These are phyloP conservation scores for Chiua virens DNA, from an alignment of 768 basidiomycete species.

Conservation along the genomic window DNA sequence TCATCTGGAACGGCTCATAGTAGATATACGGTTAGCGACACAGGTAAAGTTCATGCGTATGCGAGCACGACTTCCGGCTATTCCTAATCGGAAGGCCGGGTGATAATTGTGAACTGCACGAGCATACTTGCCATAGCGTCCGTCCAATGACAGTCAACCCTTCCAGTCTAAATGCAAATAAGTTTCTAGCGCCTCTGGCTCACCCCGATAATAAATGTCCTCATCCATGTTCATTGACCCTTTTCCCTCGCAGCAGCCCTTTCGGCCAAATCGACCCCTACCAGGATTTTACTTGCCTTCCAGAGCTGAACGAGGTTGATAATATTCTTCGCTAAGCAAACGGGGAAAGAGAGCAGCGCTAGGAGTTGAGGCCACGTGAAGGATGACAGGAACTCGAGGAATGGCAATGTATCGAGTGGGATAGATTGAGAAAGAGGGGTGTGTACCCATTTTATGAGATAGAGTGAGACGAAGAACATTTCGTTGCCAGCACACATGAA, in stretches of 20 bases:
- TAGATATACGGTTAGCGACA: conserved; percentile 4
- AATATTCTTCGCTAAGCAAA: conserved; percentile 82
- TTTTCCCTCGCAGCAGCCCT: conserved; percentile 60
- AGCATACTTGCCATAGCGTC: conserved; percentile 7
- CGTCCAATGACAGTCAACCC: conserved; percentile 6
- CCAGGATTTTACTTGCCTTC: conserved; percentile 95
- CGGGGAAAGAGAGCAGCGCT: conserved; percentile 59
- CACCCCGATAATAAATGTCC: not conserved
- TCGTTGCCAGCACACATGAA: conserved; percentile 94
- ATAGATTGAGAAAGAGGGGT: conserved; percentile 55
- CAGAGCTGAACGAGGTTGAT: conserved; percentile 96
- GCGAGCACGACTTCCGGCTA: not conserved
- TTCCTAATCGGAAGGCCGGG: conserved; percentile 2
- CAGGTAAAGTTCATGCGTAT: conserved; percentile 7
- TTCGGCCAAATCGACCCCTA: conserved; percentile 90
- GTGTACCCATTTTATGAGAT: conserved; percentile 84
- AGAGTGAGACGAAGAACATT: conserved; percentile 91
- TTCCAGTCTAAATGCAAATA: conserved; percentile 17
- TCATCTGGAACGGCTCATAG: conserved; percentile 7
- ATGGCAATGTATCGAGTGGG: conserved; percentile 20
- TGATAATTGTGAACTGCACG: conserved; percentile 14
- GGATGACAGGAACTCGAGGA: conserved; percentile 13
- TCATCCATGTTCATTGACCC: conserved; percentile 10
- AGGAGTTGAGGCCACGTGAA: conserved; percentile 79
- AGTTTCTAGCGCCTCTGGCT: not conserved